Percentiles rank a stretch among this genome's conserved stretches.
Evolutionary conservation across 768 basidiomycete species (phyloP).

Genomic region (Sarcodon sp.): DNA sequence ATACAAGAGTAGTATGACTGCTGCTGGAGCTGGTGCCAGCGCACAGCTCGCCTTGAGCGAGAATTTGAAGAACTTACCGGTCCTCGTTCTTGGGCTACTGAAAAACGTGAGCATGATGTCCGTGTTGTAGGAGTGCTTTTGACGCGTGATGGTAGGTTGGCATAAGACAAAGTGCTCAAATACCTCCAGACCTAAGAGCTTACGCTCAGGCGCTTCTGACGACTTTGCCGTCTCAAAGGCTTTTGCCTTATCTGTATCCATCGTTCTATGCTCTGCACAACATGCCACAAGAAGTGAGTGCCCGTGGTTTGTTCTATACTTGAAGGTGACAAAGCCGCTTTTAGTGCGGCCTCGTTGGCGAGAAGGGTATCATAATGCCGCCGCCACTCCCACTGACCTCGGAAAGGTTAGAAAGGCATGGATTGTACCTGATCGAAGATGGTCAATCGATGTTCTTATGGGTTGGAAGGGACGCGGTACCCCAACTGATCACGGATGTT

Average conservation of each 20-base stretch:
- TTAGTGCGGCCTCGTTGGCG: slow-evolving; percentile 85
- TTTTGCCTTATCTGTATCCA: slow-evolving; percentile 92
- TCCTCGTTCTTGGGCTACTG: slow-evolving; percentile 78
- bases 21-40: slow-evolving; percentile 85
- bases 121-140: neutral
- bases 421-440: slow-evolving; percentile 94
- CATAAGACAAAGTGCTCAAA: slow-evolving; percentile 90
- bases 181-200: slow-evolving; percentile 91
- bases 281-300: slow-evolving; percentile 79
- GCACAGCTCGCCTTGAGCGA: slow-evolving; percentile 88
- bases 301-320: neutral
- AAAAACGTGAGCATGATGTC: slow-evolving; percentile 62
- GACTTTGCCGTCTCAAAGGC: slow-evolving; percentile 79
- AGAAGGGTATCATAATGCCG: slow-evolving; percentile 80
- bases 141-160: slow-evolving; percentile 48
- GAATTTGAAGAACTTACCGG: slow-evolving; percentile 90
- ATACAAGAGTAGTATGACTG: slow-evolving; percentile 91
- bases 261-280: slow-evolving; percentile 93
- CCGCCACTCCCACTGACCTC: slow-evolving; percentile 82
- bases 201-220: slow-evolving; percentile 91
- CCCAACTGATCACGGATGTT: slow-evolving; percentile 86
- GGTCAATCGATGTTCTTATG: slow-evolving; percentile 97
- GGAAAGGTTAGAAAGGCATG: slow-evolving; percentile 91
- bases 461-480: slow-evolving; percentile 98
- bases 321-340: neutral